phyloP scores from a whole-genome alignment of 139 green algal species.

The Coelastrella sp. region DNA sequence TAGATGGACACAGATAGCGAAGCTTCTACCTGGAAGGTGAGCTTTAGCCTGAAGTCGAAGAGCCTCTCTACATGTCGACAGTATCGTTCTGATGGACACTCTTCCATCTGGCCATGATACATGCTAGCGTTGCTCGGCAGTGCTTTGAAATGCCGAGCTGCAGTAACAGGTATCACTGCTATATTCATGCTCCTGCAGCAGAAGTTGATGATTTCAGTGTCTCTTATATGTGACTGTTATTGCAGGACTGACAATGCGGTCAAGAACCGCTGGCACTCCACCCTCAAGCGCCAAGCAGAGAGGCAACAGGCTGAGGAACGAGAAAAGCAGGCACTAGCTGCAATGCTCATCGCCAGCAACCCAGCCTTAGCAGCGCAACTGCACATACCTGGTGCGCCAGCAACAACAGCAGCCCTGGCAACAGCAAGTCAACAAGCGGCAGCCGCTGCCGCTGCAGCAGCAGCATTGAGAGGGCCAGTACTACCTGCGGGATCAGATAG shows the following conservation, averaged over 20 bases:
- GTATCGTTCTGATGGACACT: too few relatives aligned
- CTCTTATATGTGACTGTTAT: background rate
- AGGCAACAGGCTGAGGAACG: slow-evolving; percentile 30
- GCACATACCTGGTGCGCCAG: background rate
- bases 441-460: slow-evolving; percentile 30
- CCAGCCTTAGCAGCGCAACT: slow-evolving; percentile 31
- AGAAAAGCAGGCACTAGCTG: slow-evolving; percentile 30
- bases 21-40: slow-evolving; percentile 61
- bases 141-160: background rate
- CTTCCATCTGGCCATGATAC: too few relatives aligned
- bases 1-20: slow-evolving; percentile 71
- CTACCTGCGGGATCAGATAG: background rate
- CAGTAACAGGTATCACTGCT: background rate
- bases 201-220: background rate
- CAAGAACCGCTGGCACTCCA: slow-evolving; percentile 73
- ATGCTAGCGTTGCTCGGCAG: too few relatives aligned
- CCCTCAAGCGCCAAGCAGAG: slow-evolving; percentile 59
- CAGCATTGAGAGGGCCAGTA: background rate
- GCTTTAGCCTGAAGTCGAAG: too few relatives aligned
- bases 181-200: background rate
- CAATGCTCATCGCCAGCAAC: slow-evolving; percentile 41
- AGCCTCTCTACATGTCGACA: too few relatives aligned
- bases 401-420: background rate
- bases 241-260: slow-evolving; percentile 70
- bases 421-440: background rate